Evolutionary conservation across 2,329 filamentous ascomycete genomes (phyloP).

Genomic region (Canariomyces notabilis): DNA sequence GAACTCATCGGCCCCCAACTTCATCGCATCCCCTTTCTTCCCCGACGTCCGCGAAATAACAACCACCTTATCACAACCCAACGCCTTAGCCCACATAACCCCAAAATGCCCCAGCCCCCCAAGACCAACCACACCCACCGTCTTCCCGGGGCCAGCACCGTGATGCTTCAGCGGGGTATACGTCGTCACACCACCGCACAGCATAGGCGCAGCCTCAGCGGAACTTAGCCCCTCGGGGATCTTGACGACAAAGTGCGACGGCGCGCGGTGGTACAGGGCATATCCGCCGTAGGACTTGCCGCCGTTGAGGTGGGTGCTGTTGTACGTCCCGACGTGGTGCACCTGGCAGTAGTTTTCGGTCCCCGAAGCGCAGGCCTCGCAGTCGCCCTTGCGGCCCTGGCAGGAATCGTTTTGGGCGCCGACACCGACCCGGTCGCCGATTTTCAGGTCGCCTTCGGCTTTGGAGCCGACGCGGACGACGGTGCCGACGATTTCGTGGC

Average conservation of each 20-base stretch:
- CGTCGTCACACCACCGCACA: constrained; percentile 66
- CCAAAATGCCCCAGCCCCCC: constrained; percentile 67
- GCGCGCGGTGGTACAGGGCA: constrained; percentile 32
- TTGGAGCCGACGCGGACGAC: constrained; percentile 49
- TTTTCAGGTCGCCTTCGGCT: constrained; percentile 41
- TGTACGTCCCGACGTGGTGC: constrained; percentile 48
- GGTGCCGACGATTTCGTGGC: constrained; percentile 61
- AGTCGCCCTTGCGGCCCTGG: constrained; percentile 36
- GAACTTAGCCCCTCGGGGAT: constrained; percentile 40
- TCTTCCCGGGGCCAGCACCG: constrained; percentile 62
- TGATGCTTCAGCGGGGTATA: constrained; percentile 59
- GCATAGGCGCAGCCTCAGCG: constrained; percentile 53
- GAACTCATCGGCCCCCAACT: constrained; percentile 53
- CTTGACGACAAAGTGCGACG: constrained; percentile 43
- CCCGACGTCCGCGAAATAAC: constrained; percentile 50
- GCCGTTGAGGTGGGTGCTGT: constrained; percentile 45
- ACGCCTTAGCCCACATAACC: constrained; percentile 61
- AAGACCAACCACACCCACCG: constrained; percentile 62
- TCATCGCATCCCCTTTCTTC: constrained; percentile 52
- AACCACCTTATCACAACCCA: constrained; percentile 57
- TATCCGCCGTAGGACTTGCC: constrained; percentile 57
- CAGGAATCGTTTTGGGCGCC: constrained; percentile 57
- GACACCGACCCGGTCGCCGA: constrained; percentile 60
- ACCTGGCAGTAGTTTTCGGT: constrained; percentile 39
- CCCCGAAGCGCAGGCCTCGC: constrained; percentile 31